phyloP scores from a whole-genome alignment of 164 flowering plant genomes.

The Stephania yunnanensis region DNA sequence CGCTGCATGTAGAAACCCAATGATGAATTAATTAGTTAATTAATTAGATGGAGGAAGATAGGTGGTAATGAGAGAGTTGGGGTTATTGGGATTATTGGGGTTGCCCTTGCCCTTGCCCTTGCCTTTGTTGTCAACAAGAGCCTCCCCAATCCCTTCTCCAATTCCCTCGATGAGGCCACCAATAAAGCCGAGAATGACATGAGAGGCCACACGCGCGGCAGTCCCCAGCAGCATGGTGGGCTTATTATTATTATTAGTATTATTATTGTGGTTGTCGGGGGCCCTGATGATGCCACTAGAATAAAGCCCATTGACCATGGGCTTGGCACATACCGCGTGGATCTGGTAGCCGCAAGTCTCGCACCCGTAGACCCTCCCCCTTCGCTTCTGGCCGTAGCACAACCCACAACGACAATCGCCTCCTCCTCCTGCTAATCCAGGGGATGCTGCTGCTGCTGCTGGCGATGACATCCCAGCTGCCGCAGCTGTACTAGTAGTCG shows the following conservation, averaged over 20 bases:
- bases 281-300: constrained; percentile 32
- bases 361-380: constrained; percentile 56
- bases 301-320: constrained; percentile 57
- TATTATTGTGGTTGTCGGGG: constrained; percentile 13
- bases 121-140: constrained; percentile 32
- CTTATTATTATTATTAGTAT: constrained; percentile 21
- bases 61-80: neutral
- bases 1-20: no score
- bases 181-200: constrained; percentile 48
- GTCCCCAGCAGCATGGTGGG: constrained; percentile 27
- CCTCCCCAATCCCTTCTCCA: constrained; percentile 72
- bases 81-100: neutral
- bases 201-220: constrained; percentile 58
- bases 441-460: neutral
- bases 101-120: constrained; percentile 19
- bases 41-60: neutral
- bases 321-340: constrained; percentile 79
- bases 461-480: neutral
- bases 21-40: no score
- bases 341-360: constrained; percentile 52
- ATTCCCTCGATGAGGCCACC: constrained; percentile 68
- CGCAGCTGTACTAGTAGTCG: no score
- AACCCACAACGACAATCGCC: constrained; percentile 31
- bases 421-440: neutral
- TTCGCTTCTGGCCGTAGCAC: constrained; percentile 45